A percentile compares a stretch with the other conserved stretches of the same genome.
phyloP scores from a whole-genome alignment of 2,329 filamentous ascomycete species.

The Cladophialophora psammophila region DNA sequence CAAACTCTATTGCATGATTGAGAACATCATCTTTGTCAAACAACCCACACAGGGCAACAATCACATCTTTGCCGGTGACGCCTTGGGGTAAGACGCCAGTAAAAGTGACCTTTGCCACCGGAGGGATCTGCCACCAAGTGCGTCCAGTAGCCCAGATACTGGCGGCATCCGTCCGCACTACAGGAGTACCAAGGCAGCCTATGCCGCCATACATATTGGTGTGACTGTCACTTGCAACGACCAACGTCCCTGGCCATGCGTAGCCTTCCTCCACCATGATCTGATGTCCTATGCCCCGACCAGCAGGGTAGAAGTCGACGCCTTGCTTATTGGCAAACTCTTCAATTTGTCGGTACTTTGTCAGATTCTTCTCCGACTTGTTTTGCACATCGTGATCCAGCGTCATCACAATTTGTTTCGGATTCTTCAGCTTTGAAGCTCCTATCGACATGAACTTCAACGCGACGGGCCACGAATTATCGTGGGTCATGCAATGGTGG shows the following conservation, averaged over 20 bases:
- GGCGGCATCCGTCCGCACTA: constrained; percentile 88
- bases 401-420: constrained; percentile 78
- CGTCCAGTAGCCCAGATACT: constrained; percentile 81
- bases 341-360: constrained; percentile 83
- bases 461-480: constrained; percentile 79
- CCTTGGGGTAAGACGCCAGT: constrained; percentile 77
- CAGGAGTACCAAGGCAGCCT: constrained; percentile 76
- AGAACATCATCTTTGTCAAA: constrained; percentile 89
- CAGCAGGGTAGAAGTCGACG: constrained; percentile 78
- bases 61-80: constrained; percentile 93
- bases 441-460: constrained; percentile 85
- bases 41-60: constrained; percentile 83
- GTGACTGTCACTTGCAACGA: constrained; percentile 75
- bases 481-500: constrained; percentile 82
- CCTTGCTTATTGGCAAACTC: constrained; percentile 81
- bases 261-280: constrained; percentile 87
- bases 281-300: constrained; percentile 86
- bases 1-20: constrained; percentile 90
- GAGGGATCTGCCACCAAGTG: constrained; percentile 91
- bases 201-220: constrained; percentile 82
- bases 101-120: constrained; percentile 80
- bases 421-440: constrained; percentile 74
- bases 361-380: constrained; percentile 76
- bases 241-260: constrained; percentile 84
- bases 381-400: constrained; percentile 92